Percentiles rank a stretch among this genome's conserved stretches.
These are phyloP conservation scores for Daldinia vernicosa DNA, from an alignment of 495 filamentous ascomycete species.

Conservation along the genomic window DNA sequence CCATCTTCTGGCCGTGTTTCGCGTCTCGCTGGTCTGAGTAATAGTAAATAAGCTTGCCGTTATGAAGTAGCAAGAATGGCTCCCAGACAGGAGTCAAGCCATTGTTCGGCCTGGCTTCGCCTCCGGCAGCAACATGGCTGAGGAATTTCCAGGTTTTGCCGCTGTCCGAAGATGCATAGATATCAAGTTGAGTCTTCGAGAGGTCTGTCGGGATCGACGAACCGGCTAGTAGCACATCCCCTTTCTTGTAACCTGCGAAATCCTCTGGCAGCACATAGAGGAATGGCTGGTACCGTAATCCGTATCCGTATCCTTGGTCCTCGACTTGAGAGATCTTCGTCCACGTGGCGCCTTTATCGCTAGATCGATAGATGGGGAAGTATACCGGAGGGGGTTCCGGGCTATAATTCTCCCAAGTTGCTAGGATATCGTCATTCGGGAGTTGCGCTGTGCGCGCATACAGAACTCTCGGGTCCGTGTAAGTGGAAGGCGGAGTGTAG, in stretches of 20 bases:
- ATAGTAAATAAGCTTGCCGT: constrained; percentile 67
- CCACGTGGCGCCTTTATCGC: constrained; percentile 70
- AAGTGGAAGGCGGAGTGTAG: constrained; percentile 27
- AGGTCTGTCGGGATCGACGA: constrained; percentile 71
- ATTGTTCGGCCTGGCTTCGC: constrained; percentile 66
- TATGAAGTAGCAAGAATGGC: constrained; percentile 67
- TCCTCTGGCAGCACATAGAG: constrained; percentile 66
- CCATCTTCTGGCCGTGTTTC: constrained; percentile 71
- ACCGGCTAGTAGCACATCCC: constrained; percentile 70
- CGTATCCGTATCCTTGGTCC: constrained; percentile 70
- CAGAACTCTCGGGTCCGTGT: constrained; percentile 55
- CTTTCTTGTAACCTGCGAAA: constrained; percentile 64
- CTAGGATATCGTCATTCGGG: constrained; percentile 59
- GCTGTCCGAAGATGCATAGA: constrained; percentile 69
- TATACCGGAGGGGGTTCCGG: constrained; percentile 65
- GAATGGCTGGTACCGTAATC: constrained; percentile 73
- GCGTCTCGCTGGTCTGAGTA: constrained; percentile 76
- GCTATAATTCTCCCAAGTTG: constrained; percentile 73
- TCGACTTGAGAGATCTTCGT: constrained; percentile 66
- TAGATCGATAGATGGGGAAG: constrained; percentile 72
- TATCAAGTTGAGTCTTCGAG: constrained; percentile 69
- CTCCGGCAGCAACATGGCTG: constrained; percentile 70
- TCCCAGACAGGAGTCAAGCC: constrained; percentile 76
- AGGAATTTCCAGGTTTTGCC: constrained; percentile 73
- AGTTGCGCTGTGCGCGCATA: constrained; percentile 65